Base-by-base conservation (phyloP, 2,329 filamentous ascomycete species). In the Simplicillium sp. region DNA sequence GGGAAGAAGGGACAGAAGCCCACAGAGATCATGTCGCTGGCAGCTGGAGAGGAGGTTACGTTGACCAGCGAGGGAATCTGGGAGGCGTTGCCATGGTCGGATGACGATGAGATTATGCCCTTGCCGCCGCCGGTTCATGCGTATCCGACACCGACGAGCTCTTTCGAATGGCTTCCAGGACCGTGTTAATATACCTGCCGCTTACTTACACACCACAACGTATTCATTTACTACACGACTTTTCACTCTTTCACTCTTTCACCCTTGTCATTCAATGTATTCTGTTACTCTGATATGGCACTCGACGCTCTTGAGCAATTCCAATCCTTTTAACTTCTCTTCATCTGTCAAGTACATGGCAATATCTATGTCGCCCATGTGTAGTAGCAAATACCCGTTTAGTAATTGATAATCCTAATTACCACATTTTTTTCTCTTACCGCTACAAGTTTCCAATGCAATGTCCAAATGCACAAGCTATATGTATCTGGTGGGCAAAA, bases 21-120 rank as follows among this genome's bases (percentile, higher is more conserved):
- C 2, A 71, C 68, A 0, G 62, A 67, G 43, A 60, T 69, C 4
- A 44, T 72, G 31, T 59, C 60, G 3, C 51, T 75, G 5, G 55
- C 50, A 0, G 54, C 58, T 17, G 69, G 67, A 13, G 65, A 70
- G 38, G 64, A 69, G 45, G 58, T 70, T 3, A 48, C 57, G 3
- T 51, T 71, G 36, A 65, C 59, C 12, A 60, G 58, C 28, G 63
- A 64, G 12, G 66, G 67, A 1, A 45, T 65, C 11, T 55, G 57
- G 47, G 46, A 51, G 29, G 45, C 38, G 7, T 29, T 34, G 15
- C 18, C 20, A 8, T 31, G 36, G n/a, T 40, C 38, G 29, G 36
- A 29, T 13, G 42, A 44, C 4, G 38, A 37, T 3, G 29, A 37
- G 9, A 7, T 29, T n/a, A 13, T 11, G 15, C 17, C n/a, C 7